These are phyloP conservation scores for Przewalskia tangutica DNA, from an alignment of 257 asterid species.

Conservation along the genomic window DNA sequence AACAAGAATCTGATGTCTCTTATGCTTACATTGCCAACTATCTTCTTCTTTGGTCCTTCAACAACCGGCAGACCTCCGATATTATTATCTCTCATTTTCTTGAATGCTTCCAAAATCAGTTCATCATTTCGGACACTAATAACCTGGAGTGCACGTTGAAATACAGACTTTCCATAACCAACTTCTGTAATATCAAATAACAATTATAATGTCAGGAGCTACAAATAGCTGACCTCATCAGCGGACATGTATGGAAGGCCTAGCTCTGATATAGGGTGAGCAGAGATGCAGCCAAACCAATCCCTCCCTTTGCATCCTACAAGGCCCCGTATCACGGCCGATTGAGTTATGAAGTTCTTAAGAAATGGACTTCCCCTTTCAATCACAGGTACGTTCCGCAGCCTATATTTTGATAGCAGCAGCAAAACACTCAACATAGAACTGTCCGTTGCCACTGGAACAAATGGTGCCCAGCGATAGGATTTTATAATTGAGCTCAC, in stretches of 20 bases:
- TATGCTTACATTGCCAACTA: constrained; percentile 73
- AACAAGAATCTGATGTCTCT: constrained; percentile 77
- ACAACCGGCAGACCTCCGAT: constrained; percentile 81
- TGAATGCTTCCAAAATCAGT: constrained; percentile 69
- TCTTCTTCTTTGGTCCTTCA: constrained; percentile 45
- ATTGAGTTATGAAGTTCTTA: constrained; percentile 80
- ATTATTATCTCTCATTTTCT: constrained; percentile 71
- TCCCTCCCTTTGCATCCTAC: constrained; percentile 69
- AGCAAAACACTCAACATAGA: constrained; percentile 63
- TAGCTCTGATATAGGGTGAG: constrained; percentile 43
- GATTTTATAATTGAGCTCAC: constrained; percentile 66
- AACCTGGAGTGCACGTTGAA: constrained; percentile 25
- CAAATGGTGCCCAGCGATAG: constrained; percentile 75
- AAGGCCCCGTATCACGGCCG: constrained; percentile 76
- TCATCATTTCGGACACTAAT: constrained; percentile 47
- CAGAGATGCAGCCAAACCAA: constrained; percentile 72
- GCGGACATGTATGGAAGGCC: constrained; percentile 85
- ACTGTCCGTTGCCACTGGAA: constrained; percentile 64
- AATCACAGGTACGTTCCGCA: constrained; percentile 77
- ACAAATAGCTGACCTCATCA: constrained; percentile 34
- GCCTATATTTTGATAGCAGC: constrained; percentile 76
- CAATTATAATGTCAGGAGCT: neutral
- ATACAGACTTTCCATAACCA: neutral
- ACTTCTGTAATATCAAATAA: neutral
- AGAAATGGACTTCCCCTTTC: constrained; percentile 48